Percentiles rank a stretch among this genome's conserved stretches.
Evolutionary conservation across 257 asterid genomes (phyloP).

Genomic region (Coffea eugenioides): DNA sequence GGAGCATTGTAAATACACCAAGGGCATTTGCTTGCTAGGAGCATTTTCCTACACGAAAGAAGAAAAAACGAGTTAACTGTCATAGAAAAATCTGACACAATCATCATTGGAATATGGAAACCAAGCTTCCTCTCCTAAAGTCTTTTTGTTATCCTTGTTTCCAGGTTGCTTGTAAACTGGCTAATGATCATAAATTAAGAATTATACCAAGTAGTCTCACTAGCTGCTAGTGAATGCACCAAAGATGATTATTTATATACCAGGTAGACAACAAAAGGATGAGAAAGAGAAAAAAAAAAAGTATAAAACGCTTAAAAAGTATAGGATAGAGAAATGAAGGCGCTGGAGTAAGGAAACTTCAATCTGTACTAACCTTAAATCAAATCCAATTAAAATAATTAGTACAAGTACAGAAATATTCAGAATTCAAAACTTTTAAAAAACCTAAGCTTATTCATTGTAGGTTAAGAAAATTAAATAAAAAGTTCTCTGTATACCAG

Average conservation of each 20-base stretch:
- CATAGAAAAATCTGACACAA: neutral
- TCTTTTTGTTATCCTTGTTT: neutral
- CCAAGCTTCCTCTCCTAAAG: neutral
- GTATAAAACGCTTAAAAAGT: too few species aligned
- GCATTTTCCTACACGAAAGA: constrained; percentile 15
- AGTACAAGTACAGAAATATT: neutral
- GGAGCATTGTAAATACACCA: neutral
- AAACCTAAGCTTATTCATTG: neutral
- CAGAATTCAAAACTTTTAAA: neutral
- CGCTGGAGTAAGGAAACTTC: neutral
- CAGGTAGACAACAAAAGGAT: neutral
- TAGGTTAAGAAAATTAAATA: neutral
- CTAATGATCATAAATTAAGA: neutral
- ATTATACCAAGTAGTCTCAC: neutral
- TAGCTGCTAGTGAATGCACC: neutral
- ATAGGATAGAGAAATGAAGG: too few species aligned
- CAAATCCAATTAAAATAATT: neutral
- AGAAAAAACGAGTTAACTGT: neutral
- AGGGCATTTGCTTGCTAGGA: constrained; percentile 6
- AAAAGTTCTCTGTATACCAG: neutral
- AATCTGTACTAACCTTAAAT: neutral
- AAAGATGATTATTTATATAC: neutral
- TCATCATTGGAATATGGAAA: neutral
- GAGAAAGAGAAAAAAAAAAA: neutral
- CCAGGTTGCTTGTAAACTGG: neutral